Percentiles rank a stretch among this genome's conserved stretches.
Conservation (phyloP, 805 yeast species). For the Candida wancherniae region DNA sequence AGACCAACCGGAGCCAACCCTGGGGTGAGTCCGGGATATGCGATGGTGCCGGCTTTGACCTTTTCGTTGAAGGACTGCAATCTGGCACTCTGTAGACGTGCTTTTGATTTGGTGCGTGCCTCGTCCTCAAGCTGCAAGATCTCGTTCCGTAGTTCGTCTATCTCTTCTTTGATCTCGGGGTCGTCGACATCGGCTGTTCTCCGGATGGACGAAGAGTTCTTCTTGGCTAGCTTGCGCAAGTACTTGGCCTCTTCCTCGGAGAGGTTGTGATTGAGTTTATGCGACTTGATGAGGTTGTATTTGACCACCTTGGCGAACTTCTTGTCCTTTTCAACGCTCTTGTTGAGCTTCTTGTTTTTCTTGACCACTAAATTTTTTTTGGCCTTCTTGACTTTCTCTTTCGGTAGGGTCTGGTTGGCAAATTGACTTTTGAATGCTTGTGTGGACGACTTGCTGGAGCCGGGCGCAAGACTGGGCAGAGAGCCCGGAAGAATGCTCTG, state of each 20-base stretch:
- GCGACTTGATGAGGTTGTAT: slow-evolving; percentile 35
- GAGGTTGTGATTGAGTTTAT: slow-evolving; percentile 19
- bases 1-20: slow-evolving; percentile 79
- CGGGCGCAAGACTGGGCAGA: slow-evolving; percentile 4
- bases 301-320: slow-evolving; percentile 34
- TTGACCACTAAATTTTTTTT: slow-evolving; percentile 17
- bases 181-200: slow-evolving; percentile 29
- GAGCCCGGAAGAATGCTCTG: slow-evolving; percentile 21
- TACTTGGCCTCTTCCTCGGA: slow-evolving; percentile 34
- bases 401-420: slow-evolving; percentile 13
- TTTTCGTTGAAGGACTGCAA: slow-evolving; percentile 31
- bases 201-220: slow-evolving; percentile 30
- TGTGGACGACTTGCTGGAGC: slow-evolving; percentile 11
- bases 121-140: slow-evolving; percentile 22
- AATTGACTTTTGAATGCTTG: slow-evolving; percentile 15
- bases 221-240: slow-evolving; percentile 33
- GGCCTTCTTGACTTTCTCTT: slow-evolving; percentile 18
- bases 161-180: slow-evolving; percentile 25
- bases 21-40: slow-evolving; percentile 69
- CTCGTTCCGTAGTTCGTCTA: slow-evolving; percentile 25
- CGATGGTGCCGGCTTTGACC: slow-evolving; percentile 39
- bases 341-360: slow-evolving; percentile 24
- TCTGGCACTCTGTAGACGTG: slow-evolving; percentile 16
- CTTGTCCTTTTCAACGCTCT: slow-evolving; percentile 24
- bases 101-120: slow-evolving; percentile 23